Percentiles rank a stretch among this genome's conserved stretches.
These are phyloP conservation scores for Ormosia emarginata DNA, from an alignment of 306 rosid genomes.

Conservation along the genomic window DNA sequence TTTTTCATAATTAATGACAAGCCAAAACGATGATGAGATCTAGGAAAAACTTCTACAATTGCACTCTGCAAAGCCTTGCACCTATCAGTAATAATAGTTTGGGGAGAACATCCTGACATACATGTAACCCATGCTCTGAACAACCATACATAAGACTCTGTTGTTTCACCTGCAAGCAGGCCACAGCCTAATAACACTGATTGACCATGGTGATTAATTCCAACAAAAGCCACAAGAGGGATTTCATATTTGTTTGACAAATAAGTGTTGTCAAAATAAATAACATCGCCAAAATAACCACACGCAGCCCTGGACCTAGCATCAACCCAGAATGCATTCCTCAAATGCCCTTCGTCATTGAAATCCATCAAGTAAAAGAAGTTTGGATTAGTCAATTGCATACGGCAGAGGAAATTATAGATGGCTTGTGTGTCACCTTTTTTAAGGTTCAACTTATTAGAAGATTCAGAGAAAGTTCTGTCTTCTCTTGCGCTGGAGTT, in stretches of 20 bases:
- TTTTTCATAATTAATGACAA: slow-evolving; percentile 81
- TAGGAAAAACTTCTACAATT: slow-evolving; percentile 67
- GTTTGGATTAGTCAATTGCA: slow-evolving; percentile 87
- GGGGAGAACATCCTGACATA: slow-evolving; percentile 62
- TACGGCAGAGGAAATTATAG: slow-evolving; percentile 83
- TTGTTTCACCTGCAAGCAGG: slow-evolving; percentile 75
- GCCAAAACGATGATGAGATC: slow-evolving; percentile 75
- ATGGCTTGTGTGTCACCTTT: slow-evolving; percentile 89
- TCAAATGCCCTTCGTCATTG: slow-evolving; percentile 73
- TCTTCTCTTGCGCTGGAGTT: slow-evolving; percentile 41
- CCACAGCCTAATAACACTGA: slow-evolving; percentile 84
- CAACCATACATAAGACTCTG: slow-evolving; percentile 76
- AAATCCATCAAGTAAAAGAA: slow-evolving; percentile 95
- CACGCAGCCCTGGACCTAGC: slow-evolving; percentile 83
- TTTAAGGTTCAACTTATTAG: slow-evolving; percentile 62
- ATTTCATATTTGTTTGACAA: slow-evolving; percentile 79
- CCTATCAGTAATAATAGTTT: slow-evolving; percentile 78
- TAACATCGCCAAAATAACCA: slow-evolving; percentile 72
- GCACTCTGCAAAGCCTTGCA: slow-evolving; percentile 70
- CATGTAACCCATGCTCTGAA: slow-evolving; percentile 79
- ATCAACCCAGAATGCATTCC: slow-evolving; percentile 86
- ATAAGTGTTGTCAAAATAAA: slow-evolving; percentile 70
- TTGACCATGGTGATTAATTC: slow-evolving; percentile 87
- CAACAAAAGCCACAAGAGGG: slow-evolving; percentile 88
- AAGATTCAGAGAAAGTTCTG: slow-evolving; percentile 30